Base-by-base conservation (phyloP, 1,284 basidiomycete genomes). In the Tranzscheliella williamsii region DNA sequence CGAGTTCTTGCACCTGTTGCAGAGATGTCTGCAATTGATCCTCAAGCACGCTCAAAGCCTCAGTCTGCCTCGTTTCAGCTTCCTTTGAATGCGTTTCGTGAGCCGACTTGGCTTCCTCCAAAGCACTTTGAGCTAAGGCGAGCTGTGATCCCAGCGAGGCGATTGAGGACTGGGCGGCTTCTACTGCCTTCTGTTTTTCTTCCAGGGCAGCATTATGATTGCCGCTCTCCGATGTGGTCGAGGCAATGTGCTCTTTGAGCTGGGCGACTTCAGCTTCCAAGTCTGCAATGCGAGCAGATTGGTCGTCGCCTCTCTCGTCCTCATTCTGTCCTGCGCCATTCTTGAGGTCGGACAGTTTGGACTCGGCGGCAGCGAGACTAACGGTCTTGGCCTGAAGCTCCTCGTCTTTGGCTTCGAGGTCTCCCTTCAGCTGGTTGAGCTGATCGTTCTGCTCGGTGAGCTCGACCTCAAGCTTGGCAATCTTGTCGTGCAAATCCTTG, bases 321-420 rank as follows among this genome's bases (percentile, higher is more conserved):
- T 27, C 24, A 13, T 37, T n/a, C 15, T 35, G 37, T 12, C 23
- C 2, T 18, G 20, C 43, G 8, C 23, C 15, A 4, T 42, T 49
- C 20, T 53, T 43, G 1, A 42, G 38, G 22, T 41, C 46, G 4
- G 44, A 32, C 13, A 61, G 38, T 29, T 54, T 60, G 36, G 67
- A 9, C 15, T 67, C 64, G 35, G 60, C 64, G 4, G 51, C 58
- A 16, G 51, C 52, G n/a, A 68, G 49, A 17, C 52, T 56, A 29
- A 58, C 48, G 5, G 56, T 65, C 39, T 61, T 62, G 43, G 52
- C 48, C 38, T 65, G 62, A 17, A 68, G 57, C 42, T 63, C 60
- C 23, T 50, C 53, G 24, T 67, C 64, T 38, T 67, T 64, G 33
- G 52, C 38, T 38, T 67, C 64, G 29, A 67, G 61, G 8, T 67